phyloP scores from a whole-genome alignment of 2,329 filamentous ascomycete genomes.

The Colletotrichum sansevieriae region DNA sequence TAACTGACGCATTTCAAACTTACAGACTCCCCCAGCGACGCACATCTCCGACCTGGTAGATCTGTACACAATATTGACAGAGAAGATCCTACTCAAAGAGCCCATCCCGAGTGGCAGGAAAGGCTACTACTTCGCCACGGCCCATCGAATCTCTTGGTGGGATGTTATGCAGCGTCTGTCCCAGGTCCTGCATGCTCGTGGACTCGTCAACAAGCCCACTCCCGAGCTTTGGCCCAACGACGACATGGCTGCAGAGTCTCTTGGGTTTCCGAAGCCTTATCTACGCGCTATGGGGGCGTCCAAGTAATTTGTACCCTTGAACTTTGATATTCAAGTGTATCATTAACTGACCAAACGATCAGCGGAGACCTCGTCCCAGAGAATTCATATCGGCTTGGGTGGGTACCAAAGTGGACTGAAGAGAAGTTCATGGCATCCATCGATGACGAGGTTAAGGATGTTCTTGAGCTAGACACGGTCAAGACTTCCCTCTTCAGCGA shows the following conservation, averaged over 20 bases:
- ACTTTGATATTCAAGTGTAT: too few species aligned
- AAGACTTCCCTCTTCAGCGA: too few species aligned
- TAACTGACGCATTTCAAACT: constrained; percentile 6
- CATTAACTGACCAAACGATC: not conserved
- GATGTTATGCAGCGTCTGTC: constrained; percentile 48
- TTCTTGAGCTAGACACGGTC: too few species aligned
- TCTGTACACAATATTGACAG: constrained; percentile 48
- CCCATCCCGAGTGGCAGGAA: constrained; percentile 47
- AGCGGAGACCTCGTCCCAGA: constrained; percentile 42
- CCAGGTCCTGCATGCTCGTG: constrained; percentile 45
- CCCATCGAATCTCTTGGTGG: constrained; percentile 49
- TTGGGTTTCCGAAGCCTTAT: constrained; percentile 48
- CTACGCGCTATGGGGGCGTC: constrained; percentile 46
- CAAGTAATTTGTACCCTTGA: constrained; percentile 42
- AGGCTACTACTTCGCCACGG: constrained; percentile 52
- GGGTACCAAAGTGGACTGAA: constrained; percentile 49
- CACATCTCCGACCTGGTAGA: constrained; percentile 51
- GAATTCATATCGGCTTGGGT: constrained; percentile 45
- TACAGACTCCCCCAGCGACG: constrained; percentile 44
- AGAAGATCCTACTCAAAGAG: constrained; percentile 48
- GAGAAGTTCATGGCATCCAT: too few species aligned
- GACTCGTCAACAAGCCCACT: constrained; percentile 46
- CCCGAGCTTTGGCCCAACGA: constrained; percentile 48
- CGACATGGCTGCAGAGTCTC: constrained; percentile 48
- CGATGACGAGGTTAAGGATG: too few species aligned